Conservation (phyloP, 1,284 basidiomycete genomes). For the Microbotryum saponariae region DNA sequence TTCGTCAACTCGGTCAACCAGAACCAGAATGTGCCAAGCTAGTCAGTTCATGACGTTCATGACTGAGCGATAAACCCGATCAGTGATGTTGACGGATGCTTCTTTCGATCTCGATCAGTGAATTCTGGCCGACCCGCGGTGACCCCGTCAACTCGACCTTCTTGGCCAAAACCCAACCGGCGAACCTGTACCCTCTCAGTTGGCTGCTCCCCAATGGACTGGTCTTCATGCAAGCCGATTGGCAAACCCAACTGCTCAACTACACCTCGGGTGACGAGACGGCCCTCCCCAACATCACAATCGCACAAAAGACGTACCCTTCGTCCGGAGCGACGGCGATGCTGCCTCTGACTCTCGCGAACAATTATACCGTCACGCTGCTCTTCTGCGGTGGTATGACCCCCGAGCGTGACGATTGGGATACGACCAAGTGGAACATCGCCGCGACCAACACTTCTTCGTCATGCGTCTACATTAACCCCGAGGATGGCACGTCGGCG, state of each 20-base stretch:
- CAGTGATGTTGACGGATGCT: conserved; percentile 45
- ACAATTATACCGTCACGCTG: conserved; percentile 59
- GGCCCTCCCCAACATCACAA: conserved; percentile 42
- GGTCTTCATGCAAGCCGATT: conserved; percentile 22
- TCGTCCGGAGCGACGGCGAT: conserved; percentile 65
- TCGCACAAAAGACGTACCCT: conserved; percentile 71
- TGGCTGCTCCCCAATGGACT: conserved; percentile 77
- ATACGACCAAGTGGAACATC: conserved; percentile 43
- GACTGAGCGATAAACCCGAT: conserved; percentile 36
- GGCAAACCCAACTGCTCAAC: conserved; percentile 49
- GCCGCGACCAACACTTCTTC: conserved; percentile 41
- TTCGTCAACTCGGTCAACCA: conserved; percentile 61
- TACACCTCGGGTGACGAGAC: conserved; percentile 55
- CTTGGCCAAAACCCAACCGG: conserved; percentile 68
- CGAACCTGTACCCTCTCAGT: conserved; percentile 79
- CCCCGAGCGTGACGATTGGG: conserved; percentile 55
- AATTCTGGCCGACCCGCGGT: conserved; percentile 8
- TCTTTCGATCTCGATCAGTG: conserved; percentile 49
- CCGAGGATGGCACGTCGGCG: conserved; percentile 53
- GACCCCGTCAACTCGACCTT: conserved; percentile 38
- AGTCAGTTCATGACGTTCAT: conserved; percentile 65
- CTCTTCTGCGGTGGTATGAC: conserved; percentile 68
- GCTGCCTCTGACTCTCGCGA: conserved; percentile 56
- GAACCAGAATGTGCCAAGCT: conserved; percentile 73
- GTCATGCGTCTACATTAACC: conserved; percentile 57